Evolutionary conservation across 2,329 filamentous ascomycete species (phyloP).

Genomic region (Sporothrix brunneoviolacea): DNA sequence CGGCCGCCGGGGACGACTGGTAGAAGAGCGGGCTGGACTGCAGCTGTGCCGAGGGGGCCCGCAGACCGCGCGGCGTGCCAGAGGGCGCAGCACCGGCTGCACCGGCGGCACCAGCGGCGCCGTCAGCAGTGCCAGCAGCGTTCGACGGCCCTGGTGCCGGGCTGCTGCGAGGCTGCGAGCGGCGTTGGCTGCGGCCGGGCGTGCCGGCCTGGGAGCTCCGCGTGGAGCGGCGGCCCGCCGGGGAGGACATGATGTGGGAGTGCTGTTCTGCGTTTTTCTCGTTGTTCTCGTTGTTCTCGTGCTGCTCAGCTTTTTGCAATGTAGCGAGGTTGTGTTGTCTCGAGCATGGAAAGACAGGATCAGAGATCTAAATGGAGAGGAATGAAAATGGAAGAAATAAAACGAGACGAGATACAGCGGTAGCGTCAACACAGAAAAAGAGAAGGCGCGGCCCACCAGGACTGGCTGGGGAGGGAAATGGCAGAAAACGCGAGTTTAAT

Average conservation of each 20-base stretch:
- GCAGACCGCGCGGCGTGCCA: conserved; percentile 39
- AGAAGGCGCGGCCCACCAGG: conserved; percentile 13
- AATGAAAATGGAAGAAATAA: neutral
- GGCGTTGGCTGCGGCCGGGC: conserved; percentile 28
- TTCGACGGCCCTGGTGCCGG: conserved; percentile 24
- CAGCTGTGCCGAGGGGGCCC: conserved; percentile 38
- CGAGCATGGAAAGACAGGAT: too few species aligned
- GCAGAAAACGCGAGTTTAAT: conserved; percentile 18
- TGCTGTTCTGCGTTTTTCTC: neutral
- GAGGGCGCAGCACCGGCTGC: conserved; percentile 4
- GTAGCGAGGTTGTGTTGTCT: neutral
- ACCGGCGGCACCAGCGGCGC: neutral
- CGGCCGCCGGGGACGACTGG: conserved; percentile 38
- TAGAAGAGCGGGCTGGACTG: conserved; percentile 80
- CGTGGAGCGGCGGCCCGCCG: conserved; percentile 41
- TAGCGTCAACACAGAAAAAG: conserved; percentile 4
- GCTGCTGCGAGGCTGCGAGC: conserved; percentile 27
- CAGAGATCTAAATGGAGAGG: too few species aligned
- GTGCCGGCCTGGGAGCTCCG: conserved; percentile 50
- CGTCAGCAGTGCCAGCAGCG: neutral
- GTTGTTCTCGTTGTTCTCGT: neutral
- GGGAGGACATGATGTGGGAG: conserved; percentile 52
- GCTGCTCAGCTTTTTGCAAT: too few species aligned
- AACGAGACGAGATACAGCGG: neutral
- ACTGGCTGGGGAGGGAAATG: conserved; percentile 4